Base-by-base conservation (phyloP, 495 filamentous ascomycete species). In the Penicillium odoratum region DNA sequence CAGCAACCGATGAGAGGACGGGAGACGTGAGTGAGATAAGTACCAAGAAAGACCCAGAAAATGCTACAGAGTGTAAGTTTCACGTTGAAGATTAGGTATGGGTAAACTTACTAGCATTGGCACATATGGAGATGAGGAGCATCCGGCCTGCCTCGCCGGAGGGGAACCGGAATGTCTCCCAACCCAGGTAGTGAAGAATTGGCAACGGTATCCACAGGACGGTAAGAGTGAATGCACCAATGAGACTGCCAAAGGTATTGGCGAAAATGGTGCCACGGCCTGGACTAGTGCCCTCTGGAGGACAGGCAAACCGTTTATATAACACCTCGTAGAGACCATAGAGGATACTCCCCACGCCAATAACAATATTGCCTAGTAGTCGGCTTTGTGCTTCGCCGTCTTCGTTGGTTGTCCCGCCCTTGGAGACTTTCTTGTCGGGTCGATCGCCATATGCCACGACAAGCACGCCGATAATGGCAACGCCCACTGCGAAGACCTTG, bases 271-370 rank as follows among this genome's bases (percentile, higher is more conserved):
- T 91, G 52, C 90, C 91, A 4, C 92, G 83, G 7, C 82, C 86
- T 0, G 93, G 82, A 53, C 85, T 89, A 10, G 83, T 87, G 28
- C 92, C 92, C 53, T 97, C 93, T 0, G 94, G 94, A 29, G 94
- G 94, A 68, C 94, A 98, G 5, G 92, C 93, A 45, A 86, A 81
- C 43, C 85, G 84, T 77, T 98, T 98, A 73, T 98, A 98, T 45
- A 98, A 69, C 28, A 98, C 94, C 73, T 98, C 94, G 71, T 98
- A 98, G 36, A 98, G 85, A 0, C 94, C 94, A 70, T 98, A 98
- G 15, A 98, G 79, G 21, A 98, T 87, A 57, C 89, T 93, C 5
- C 94, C 94, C n/a, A 91, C 70, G 4, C 93, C 93, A 62, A 98
- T 98, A 68, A 98, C 83, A 47, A 97, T 69, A 68, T 98, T 98